Percentiles rank a stretch among this genome's conserved stretches.
These are phyloP conservation scores for Macrolepiota fuliginosa DNA, from an alignment of 768 basidiomycete genomes.

Conservation along the genomic window DNA sequence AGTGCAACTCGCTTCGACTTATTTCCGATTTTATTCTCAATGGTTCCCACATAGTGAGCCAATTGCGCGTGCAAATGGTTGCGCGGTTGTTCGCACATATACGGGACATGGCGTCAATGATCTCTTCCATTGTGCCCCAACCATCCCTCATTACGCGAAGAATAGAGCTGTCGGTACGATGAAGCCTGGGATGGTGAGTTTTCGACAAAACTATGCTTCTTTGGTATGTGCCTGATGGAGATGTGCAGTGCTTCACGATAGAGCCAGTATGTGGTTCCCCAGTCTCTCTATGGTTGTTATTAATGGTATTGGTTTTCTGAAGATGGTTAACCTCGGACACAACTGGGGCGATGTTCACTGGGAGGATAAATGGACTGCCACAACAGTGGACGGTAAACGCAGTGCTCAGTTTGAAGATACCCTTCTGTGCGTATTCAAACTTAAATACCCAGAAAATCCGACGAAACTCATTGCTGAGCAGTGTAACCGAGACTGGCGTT, in stretches of 20 bases:
- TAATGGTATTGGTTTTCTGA: conserved; percentile 14
- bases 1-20: conserved; percentile 26
- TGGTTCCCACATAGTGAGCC: conserved; percentile 59
- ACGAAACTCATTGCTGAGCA: conserved; percentile 27
- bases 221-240: conserved; percentile 6
- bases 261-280: conserved; percentile 54
- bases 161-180: conserved; percentile 91
- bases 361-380: conserved; percentile 97
- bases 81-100: conserved; percentile 89
- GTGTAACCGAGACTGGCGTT: conserved; percentile 88
- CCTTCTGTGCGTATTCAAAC: conserved; percentile 64
- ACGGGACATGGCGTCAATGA: conserved; percentile 90
- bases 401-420: conserved; percentile 99
- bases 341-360: conserved; percentile 79
- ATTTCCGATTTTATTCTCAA: conserved; percentile 1
- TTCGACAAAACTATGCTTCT: not conserved
- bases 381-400: conserved; percentile 83
- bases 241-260: conserved; percentile 61
- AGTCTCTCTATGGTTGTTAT: conserved; percentile 9
- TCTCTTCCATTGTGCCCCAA: conserved; percentile 82
- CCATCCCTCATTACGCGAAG: conserved; percentile 93
- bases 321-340: conserved; percentile 92
- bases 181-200: conserved; percentile 87
- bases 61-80: conserved; percentile 77
- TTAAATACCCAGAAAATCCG: not conserved